phyloP scores from a whole-genome alignment of 345 rosid genomes.

The Durio zibethinus region DNA sequence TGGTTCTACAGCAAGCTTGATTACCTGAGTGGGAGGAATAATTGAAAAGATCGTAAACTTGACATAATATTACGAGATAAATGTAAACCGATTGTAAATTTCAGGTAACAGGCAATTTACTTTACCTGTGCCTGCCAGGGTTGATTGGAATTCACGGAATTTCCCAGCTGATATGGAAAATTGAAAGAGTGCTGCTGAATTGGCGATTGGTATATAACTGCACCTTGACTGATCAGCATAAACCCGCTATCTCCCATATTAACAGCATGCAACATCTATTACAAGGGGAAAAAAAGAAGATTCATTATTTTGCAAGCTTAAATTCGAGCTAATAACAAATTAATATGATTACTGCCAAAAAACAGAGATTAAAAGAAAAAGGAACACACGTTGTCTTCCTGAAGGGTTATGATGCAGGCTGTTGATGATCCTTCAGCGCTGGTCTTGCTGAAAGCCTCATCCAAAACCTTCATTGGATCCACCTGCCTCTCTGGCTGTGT shows the following conservation, averaged over 20 bases:
- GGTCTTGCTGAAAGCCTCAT: slow-evolving; percentile 8
- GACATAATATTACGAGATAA: neutral
- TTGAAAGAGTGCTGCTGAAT: neutral
- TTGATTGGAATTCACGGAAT: neutral
- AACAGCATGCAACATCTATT: slow-evolving; percentile 5
- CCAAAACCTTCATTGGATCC: slow-evolving; percentile 13
- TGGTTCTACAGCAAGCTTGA: neutral
- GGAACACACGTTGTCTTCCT: neutral
- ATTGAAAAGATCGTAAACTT: neutral
- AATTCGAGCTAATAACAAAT: neutral
- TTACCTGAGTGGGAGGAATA: neutral
- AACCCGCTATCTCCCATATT: slow-evolving; percentile 8
- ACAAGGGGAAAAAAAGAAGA: neutral
- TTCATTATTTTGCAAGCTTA: neutral
- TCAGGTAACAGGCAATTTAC: neutral
- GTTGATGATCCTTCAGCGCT: slow-evolving; percentile 14
- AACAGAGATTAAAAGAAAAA: neutral
- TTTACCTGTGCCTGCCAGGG: slow-evolving; percentile 2
- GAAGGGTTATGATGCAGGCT: slow-evolving; percentile 12
- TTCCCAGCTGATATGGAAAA: slow-evolving; percentile 1
- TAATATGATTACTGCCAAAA: neutral
- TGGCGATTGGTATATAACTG: neutral
- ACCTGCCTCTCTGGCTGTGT: neutral
- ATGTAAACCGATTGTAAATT: neutral
- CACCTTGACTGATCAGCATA: slow-evolving; percentile 10